Conservation (phyloP, 2,329 filamentous ascomycete genomes). For the Aspergillus costaricaensis region DNA sequence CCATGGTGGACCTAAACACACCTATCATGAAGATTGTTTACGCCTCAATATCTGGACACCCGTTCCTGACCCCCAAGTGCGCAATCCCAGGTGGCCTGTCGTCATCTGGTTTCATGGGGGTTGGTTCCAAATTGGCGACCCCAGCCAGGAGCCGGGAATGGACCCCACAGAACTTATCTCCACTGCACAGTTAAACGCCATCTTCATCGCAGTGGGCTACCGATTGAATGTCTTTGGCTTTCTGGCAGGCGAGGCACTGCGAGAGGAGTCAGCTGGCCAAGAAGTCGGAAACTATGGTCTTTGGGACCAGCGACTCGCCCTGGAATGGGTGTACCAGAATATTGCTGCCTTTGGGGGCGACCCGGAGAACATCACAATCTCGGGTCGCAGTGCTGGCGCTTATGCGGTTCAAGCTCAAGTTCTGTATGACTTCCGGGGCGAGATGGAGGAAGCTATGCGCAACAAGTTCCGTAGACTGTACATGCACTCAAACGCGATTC, state of each 20-base stretch:
- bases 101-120: slow-evolving; percentile 45
- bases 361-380: slow-evolving; percentile 48
- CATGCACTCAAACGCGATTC: slow-evolving; percentile 51
- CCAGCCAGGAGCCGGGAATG: slow-evolving; percentile 46
- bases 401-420: slow-evolving; percentile 40
- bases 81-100: slow-evolving; percentile 32
- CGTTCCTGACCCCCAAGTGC: slow-evolving; percentile 20
- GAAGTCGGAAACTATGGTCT: slow-evolving; percentile 46
- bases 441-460: slow-evolving; percentile 27
- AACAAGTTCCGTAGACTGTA: slow-evolving; percentile 41
- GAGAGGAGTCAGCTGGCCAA: slow-evolving; percentile 26
- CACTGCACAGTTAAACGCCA: slow-evolving; percentile 35
- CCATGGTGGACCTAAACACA: slow-evolving; percentile 18
- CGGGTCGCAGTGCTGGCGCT: slow-evolving; percentile 48
- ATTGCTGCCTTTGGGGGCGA: slow-evolving; percentile 52
- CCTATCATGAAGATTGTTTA: slow-evolving; percentile 52
- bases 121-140: slow-evolving; percentile 52
- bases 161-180: slow-evolving; percentile 47
- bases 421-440: slow-evolving; percentile 42
- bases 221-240: slow-evolving; percentile 54
- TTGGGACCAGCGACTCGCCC: slow-evolving; percentile 53
- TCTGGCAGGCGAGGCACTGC: slow-evolving; percentile 45
- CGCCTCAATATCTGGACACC: slow-evolving; percentile 55
- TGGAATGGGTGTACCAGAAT: slow-evolving; percentile 55
- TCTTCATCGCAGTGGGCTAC: slow-evolving; percentile 52